Conservation (phyloP, 306 rosid species). For the Spatholobus suberectus region DNA sequence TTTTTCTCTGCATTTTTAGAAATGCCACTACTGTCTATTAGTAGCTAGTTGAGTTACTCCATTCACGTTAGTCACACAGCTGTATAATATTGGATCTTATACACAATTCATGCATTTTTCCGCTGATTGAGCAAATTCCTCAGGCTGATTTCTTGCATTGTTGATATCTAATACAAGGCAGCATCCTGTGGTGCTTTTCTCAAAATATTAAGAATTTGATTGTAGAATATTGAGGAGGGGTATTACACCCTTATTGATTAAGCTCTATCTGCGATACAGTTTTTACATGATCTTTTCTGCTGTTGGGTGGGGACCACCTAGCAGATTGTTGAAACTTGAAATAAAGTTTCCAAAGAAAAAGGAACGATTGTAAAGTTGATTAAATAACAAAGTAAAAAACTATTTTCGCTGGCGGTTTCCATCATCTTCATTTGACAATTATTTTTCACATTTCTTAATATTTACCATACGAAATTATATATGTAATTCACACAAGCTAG, state of each 20-base stretch:
- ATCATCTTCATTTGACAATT: neutral
- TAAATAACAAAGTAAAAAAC: neutral
- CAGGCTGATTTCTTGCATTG: slow-evolving; percentile 60
- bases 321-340: too few relatives aligned
- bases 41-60: slow-evolving; percentile 42
- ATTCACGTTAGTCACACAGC: slow-evolving; percentile 41
- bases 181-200: slow-evolving; percentile 41
- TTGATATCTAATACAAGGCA: slow-evolving; percentile 48
- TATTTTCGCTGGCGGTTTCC: neutral
- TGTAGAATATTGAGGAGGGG: slow-evolving; percentile 41
- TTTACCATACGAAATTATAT: neutral
- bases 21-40: slow-evolving; percentile 40
- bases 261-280: neutral
- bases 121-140: slow-evolving; percentile 44
- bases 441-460: neutral
- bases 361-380: neutral
- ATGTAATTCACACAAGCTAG: neutral
- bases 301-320: neutral
- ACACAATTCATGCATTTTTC: slow-evolving; percentile 42
- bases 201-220: slow-evolving; percentile 27
- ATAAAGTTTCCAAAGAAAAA: neutral
- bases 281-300: neutral
- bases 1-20: slow-evolving; percentile 39
- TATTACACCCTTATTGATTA: slow-evolving; percentile 12
- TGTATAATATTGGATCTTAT: slow-evolving; percentile 49